Conservation (phyloP, 495 filamentous ascomycete genomes). For the Tuber brumale region DNA sequence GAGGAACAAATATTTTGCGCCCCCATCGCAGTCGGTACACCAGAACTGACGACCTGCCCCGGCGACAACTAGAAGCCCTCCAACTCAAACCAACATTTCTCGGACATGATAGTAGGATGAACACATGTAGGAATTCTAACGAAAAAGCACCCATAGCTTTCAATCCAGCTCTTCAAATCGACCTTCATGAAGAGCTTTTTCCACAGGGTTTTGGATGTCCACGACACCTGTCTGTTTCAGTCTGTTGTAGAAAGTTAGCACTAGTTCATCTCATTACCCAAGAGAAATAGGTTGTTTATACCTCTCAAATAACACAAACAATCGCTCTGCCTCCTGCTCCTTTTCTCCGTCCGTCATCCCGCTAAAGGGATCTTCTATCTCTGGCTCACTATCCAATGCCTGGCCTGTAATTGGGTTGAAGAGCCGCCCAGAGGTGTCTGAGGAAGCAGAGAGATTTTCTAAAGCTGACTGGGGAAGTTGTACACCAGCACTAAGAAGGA, state of each 20-base stretch:
- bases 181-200: constrained; percentile 66
- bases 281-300: constrained; percentile 42
- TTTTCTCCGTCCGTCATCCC: constrained; percentile 89
- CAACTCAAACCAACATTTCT: neutral
- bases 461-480: constrained; percentile 61
- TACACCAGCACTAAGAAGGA: constrained; percentile 73
- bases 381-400: constrained; percentile 61
- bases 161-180: constrained; percentile 64
- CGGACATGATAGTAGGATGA: neutral
- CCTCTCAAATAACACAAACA: constrained; percentile 95
- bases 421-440: constrained; percentile 21
- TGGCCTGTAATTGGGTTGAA: constrained; percentile 92
- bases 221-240: constrained; percentile 77
- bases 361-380: constrained; percentile 47
- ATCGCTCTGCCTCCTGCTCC: constrained; percentile 81
- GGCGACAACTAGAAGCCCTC: neutral
- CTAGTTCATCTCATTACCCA: constrained; percentile 23
- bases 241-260: constrained; percentile 45
- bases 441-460: constrained; percentile 47
- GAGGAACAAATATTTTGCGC: neutral
- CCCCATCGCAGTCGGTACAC: neutral
- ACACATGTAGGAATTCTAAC: neutral
- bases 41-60: neutral
- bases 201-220: constrained; percentile 76
- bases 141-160: neutral